Base-by-base conservation (phyloP, 73 alveolate species). In the Blepharisma stoltei region DNA sequence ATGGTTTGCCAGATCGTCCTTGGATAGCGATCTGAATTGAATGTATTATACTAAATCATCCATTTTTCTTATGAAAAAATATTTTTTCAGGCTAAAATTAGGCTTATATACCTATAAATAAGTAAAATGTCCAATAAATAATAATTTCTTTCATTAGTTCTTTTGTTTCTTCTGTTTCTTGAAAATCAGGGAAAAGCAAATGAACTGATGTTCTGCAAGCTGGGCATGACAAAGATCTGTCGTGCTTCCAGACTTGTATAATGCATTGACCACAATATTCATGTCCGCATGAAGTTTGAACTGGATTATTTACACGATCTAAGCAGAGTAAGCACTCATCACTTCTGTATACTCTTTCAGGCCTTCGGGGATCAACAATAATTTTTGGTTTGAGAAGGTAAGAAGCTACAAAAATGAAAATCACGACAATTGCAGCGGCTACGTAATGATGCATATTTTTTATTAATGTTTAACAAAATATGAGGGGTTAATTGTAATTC, bases 221-320 rank as follows among this genome's bases (percentile, higher is more conserved):
- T 60, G 73, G 73, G 47, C 73, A 60, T 0, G 18, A 25, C 2
- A n/a, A 14, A 2, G 49, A 20, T 60, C 45, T 60, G 2, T 60
- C 73, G 11, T 14, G 45, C 2, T 14, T 60, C 18, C 73, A 60
- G 14, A 9, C 45, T 20, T n/a, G 46, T 60, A 25, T 18, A 18
- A 14, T 14, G 73, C 11, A 25, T 18, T 14, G 14, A 60, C 73
- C 73, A 38, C 73, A 60, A 60, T 14, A 60, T 25, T 60, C 73
- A 60, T 60, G 73, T 2, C 48, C 73, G 46, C 73, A 60, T 18
- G 73, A 60, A 18, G 73, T 38, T 60, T 60, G 73, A 25, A 60
- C 73, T 20, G 73, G 73, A 25, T 20, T 14, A 20, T n/a, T 60
- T 60, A 14, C 18, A 1, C 23, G 0, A 18, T 60, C 73, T 20